Base-by-base conservation (phyloP, 257 asterid species). In the Thymus quinquecostatus region DNA sequence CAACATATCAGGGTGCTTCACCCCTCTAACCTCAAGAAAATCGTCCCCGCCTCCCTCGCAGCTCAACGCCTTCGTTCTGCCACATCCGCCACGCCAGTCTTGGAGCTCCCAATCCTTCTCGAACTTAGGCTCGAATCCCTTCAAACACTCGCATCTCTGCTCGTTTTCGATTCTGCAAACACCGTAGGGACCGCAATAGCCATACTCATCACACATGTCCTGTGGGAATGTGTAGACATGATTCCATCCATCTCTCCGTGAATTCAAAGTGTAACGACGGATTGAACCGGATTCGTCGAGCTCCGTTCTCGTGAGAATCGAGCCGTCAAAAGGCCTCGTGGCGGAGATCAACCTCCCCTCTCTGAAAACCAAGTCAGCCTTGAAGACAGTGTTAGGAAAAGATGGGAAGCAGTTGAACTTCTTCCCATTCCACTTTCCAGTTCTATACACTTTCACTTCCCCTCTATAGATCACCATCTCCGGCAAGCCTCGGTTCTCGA, bases 371-470 rank as follows among this genome's bases (percentile, higher is more conserved):
- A 13, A 0, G 11, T 10, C 48, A 49, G 40, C 40, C 40, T 36
- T 36, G 40, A 36, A 36, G 2, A 36, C 5, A 6, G 40, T 4
- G 5, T 33, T 64, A 0, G 76, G 73, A 6, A 66, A 3, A 13
- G 8, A 11, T 5, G 68, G 64, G 12, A 11, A 3, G 5, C 83
- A 83, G 6, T 28, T 14, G 4, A 80, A 82, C 28, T 13, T 11
- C 0, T 36, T 13, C 13, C 89, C 89, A 6, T 80, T 82, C 87
- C 89, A 85, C 1, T 56, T 64, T 36, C 89, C 89, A 0, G 56
- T 41, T 1, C 85, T 72, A 1, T 1, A 82, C 5, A 10, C 10
- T 1, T 14, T 41, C 43, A 47, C 73, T 38, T 0, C 3, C 1
- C 38, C 56, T 70, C 71, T 36, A 5, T 6, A 65, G 32, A 68